Conservation (phyloP, 106 monocot genomes). For the Phalaenopsis aphrodite region DNA sequence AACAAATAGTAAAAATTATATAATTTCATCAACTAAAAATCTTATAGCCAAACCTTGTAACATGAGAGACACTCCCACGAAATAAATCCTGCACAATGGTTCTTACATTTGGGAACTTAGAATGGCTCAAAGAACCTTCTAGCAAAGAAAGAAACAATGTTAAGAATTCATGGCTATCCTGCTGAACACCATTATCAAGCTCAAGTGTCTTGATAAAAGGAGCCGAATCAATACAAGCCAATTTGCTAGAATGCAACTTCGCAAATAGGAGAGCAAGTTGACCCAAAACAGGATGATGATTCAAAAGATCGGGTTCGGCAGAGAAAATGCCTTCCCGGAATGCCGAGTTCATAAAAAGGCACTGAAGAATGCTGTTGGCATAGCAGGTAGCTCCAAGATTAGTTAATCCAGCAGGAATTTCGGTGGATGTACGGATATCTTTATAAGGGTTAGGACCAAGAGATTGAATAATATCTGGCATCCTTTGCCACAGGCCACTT, state of each 20-base stretch:
- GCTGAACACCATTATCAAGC: slow-evolving; percentile 93
- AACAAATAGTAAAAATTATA: neutral
- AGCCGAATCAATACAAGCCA: slow-evolving; percentile 87
- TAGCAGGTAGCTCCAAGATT: slow-evolving; percentile 97
- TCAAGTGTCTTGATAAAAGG: slow-evolving; percentile 95
- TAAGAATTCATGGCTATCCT: slow-evolving; percentile 96
- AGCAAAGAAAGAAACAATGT: slow-evolving; percentile 94
- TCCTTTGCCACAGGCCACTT: slow-evolving; percentile 83
- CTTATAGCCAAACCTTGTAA: slow-evolving; percentile 38
- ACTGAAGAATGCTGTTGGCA: slow-evolving; percentile 98
- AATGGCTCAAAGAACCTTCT: slow-evolving; percentile 69
- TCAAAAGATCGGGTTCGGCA: slow-evolving; percentile 63
- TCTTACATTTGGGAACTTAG: slow-evolving; percentile 49
- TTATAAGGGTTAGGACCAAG: slow-evolving; percentile 66
- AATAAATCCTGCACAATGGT: slow-evolving; percentile 87
- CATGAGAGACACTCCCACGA: slow-evolving; percentile 83
- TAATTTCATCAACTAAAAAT: neutral
- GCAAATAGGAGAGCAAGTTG: slow-evolving; percentile 86
- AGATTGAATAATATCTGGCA: slow-evolving; percentile 63
- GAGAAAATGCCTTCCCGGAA: slow-evolving; percentile 80
- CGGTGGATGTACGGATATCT: slow-evolving; percentile 58
- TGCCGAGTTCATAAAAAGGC: slow-evolving; percentile 87
- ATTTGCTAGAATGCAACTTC: slow-evolving; percentile 77
- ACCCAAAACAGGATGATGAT: slow-evolving; percentile 68
- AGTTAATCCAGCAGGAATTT: slow-evolving; percentile 87